Evolutionary conservation across 176 grass and related monocot genomes (phyloP).

Genomic region (Thinopyrum elongatum): DNA sequence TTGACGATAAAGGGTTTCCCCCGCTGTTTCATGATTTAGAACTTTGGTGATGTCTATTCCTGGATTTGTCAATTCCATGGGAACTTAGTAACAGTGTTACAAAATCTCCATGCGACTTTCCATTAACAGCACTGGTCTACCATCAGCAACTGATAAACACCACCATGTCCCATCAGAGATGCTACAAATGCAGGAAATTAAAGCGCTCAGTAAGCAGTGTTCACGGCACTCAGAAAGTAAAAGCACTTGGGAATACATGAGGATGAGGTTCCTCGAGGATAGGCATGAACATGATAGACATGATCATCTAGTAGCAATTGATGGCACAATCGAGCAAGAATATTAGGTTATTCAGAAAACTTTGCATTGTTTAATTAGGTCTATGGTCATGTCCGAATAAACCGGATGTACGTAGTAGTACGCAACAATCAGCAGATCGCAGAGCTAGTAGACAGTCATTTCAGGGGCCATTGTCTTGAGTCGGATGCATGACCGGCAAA

Average conservation of each 20-base stretch:
- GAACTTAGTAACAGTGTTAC: neutral
- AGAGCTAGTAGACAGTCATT: neutral
- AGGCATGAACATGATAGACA: neutral
- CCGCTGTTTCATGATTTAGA: too few species aligned
- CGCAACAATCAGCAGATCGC: too few species aligned
- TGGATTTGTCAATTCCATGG: neutral
- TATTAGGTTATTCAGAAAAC: neutral
- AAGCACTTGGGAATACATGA: neutral
- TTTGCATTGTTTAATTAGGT: neutral
- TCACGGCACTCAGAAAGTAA: constrained; percentile 4
- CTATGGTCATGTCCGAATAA: constrained; percentile 10
- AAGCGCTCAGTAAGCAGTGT: neutral
- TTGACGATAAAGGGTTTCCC: too few species aligned
- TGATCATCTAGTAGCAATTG: neutral
- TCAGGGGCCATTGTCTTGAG: neutral
- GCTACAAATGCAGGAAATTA: neutral
- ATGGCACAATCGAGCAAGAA: neutral
- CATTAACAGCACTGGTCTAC: neutral
- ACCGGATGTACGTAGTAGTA: neutral
- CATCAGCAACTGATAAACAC: neutral
- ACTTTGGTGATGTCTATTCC: too few species aligned
- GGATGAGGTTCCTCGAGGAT: constrained; percentile 13
- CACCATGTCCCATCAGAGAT: neutral
- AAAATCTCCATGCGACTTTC: neutral
- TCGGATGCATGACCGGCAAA: constrained; percentile 35